Conservation (phyloP, 805 yeast species). For the Zygosaccharomyces siamensis region DNA sequence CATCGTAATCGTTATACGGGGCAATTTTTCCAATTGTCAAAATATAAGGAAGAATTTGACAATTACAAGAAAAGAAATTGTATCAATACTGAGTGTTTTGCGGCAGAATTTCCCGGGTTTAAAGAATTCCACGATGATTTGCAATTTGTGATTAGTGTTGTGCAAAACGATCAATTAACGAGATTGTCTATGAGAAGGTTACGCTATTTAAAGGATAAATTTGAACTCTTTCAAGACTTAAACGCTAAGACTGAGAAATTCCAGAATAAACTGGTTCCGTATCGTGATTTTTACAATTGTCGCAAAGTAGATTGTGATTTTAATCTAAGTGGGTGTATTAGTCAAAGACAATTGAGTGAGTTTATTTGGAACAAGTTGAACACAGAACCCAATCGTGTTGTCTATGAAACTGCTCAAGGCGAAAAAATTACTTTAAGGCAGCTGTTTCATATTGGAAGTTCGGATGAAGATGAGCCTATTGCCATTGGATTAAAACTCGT, state of each 20-base stretch:
- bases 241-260: constrained; percentile 35
- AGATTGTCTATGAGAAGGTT: constrained; percentile 28
- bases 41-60: constrained; percentile 22
- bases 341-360: constrained; percentile 33
- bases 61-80: constrained; percentile 1
- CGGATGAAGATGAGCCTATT: constrained; percentile 15
- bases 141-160: constrained; percentile 19
- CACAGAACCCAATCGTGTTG: constrained; percentile 36
- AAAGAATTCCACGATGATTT: constrained; percentile 33
- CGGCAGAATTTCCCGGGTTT: constrained; percentile 27
- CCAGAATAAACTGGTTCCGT: constrained; percentile 38
- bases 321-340: constrained; percentile 28
- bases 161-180: constrained; percentile 17
- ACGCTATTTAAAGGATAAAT: constrained; percentile 33
- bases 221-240: constrained; percentile 35
- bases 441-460: constrained; percentile 17
- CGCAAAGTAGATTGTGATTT: constrained; percentile 72
- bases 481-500: constrained; percentile 31
- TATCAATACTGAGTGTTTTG: not conserved
- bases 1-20: constrained; percentile 34
- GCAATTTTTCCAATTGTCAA: constrained; percentile 32
- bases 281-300: constrained; percentile 77
- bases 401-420: constrained; percentile 26
- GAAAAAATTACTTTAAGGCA: constrained; percentile 23
- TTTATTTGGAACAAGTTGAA: constrained; percentile 37